Base-by-base conservation (phyloP, 2,329 filamentous ascomycete genomes). In the Tolypocladium capitatum region DNA sequence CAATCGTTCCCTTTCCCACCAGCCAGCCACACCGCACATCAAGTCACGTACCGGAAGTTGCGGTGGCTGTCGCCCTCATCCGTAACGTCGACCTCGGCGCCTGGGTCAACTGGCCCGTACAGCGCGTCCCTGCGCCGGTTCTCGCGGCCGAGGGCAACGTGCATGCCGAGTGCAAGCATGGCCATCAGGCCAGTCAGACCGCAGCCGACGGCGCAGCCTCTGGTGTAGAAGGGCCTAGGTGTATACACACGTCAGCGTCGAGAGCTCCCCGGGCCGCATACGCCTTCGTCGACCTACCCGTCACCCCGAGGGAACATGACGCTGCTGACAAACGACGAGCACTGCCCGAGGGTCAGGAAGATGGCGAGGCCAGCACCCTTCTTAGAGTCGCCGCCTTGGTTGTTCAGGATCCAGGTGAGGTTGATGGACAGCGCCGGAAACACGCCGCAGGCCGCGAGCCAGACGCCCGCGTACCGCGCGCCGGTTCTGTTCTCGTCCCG, bases 401-500 rank as follows among this genome's bases (percentile, higher is more conserved):
- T 63, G 46, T 63, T 61, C 6, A 60, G 44, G 5, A 61, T 33
- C 60, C 61, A 63, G 5, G 60, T 60, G 31, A 63, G 52, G 42
- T 58, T 63, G 34, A 61, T 54, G 30, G 51, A 51, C 5, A 63
- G 41, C 6, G 52, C 50, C 27, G 48, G 48, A 38, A 64, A 66
- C 1, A 63, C 53, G 1, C 64, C 64, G n/a, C 55, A 53, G 1
- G 55, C 53, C 0, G 66, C 67, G 20, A 70, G 55, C 53, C 58
- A 70, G 0, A 67, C 54, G 1, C 61, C 68, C 0, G 60, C 51
- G 52, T 70, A 70, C 5, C 68, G 58, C 3, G 56, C 55, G 1
- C 56, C 60, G 1, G 57, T 9, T 27, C 16, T 43, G 33, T 8
- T 4, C 14, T 14, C 9, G 40, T 53, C 50, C 55, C 43, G 56